Evolutionary conservation across 129 eudicot species (phyloP), one percentile per base, ranked within the genome.

Genomic region (Pittosporum tobira): DNA sequence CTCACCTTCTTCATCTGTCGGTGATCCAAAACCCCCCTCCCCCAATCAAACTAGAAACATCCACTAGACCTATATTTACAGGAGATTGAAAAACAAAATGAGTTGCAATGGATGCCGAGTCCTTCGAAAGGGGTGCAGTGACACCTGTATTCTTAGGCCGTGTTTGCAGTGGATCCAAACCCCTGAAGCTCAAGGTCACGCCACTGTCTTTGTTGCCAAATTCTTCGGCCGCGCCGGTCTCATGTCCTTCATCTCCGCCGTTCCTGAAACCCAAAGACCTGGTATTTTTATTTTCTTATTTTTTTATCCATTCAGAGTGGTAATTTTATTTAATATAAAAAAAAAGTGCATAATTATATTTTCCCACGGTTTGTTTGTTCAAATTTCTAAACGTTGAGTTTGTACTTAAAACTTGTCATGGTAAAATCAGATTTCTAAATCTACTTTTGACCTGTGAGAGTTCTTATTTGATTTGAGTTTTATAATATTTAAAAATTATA

Each of bases 191-290:
- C 97, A 90, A 70, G 94, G 82, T 50, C 87, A 85, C 84, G 97
- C 97, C 61, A 90, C 97, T 29, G 84, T 90, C 56, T 90, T 90
- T 52, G 84, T 90, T 19, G 97, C 97, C 51, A 90, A 90, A 40
- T 90, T 90, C 77, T 90, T 85, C 69, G 97, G 97, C 72, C 88
- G 97, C 6, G 94, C 97, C 59, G 97, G 88, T 1, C 97, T 90
- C 72, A 85, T 82, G 88, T 82, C 93, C 28, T 82, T 85, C 82
- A 85, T 90, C 68, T 85, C 95, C 71, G 78, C 87, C 66, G 97
- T 82, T 5, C 95, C 97, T 7, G 69, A 65, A 37, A 24, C 59
- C 19, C 97, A 85, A 54, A 72, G 97, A 22, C 94, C 95, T 55
- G 84, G 97, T 89, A 27, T 18, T 56, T 38, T 47, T 55, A 13